Conservation (phyloP, 2,329 filamentous ascomycete species). For the Fusarium circinatum region DNA sequence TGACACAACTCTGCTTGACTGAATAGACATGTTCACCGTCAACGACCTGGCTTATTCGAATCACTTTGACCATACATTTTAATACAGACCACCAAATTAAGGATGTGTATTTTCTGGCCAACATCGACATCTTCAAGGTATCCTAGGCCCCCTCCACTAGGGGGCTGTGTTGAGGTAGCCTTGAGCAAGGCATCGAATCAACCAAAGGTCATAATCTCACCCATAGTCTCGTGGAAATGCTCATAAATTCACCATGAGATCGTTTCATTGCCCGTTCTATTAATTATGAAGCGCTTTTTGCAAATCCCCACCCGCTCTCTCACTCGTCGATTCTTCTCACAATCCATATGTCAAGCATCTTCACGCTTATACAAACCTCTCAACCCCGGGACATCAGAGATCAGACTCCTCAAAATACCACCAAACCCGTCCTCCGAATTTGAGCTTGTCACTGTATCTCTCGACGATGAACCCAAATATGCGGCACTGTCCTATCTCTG, state of each 20-base stretch:
- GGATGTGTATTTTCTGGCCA: not conserved
- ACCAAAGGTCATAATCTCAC: not conserved
- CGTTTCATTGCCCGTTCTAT: not conserved
- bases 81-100: not conserved
- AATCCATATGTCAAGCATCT: not conserved
- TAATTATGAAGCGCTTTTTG: not conserved
- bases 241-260: not conserved
- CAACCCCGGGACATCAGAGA: not conserved
- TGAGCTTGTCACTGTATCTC: constrained; percentile 1
- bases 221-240: not conserved
- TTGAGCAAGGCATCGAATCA: not conserved
- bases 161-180: not conserved
- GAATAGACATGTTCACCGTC: not conserved
- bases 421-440: not conserved
- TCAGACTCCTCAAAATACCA: constrained; percentile 1
- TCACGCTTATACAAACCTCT: constrained; percentile 10
- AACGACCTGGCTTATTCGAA: not conserved
- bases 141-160: not conserved
- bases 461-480: constrained; percentile 8
- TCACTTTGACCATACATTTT: not conserved
- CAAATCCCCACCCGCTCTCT: not conserved
- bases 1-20: not conserved
- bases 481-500: constrained; percentile 12
- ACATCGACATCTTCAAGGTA: not conserved
- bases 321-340: not conserved